Evolutionary conservation across 495 filamentous ascomycete species (phyloP).

Genomic region (Chaetomium fimeti): DNA sequence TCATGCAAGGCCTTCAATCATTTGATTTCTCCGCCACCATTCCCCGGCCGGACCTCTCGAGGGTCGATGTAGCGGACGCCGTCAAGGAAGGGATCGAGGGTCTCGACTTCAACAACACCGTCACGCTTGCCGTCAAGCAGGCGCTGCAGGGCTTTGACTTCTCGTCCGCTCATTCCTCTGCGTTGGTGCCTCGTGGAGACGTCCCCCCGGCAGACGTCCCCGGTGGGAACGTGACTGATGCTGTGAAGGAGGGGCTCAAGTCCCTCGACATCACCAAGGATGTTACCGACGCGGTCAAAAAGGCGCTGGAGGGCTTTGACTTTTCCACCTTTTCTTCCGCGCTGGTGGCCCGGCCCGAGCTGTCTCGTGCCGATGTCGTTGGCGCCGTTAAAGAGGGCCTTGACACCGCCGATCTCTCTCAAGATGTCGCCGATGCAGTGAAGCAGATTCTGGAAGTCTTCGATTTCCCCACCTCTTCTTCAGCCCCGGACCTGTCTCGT

Average conservation of each 20-base stretch:
- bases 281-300: constrained; percentile 41
- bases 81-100: constrained; percentile 34
- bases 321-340: constrained; percentile 20
- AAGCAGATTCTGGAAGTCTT: constrained; percentile 25
- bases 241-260: constrained; percentile 23
- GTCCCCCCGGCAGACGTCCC: constrained; percentile 13
- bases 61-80: constrained; percentile 33
- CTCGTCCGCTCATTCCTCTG: constrained; percentile 20
- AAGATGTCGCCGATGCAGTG: constrained; percentile 26
- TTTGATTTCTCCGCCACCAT: constrained; percentile 33
- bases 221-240: constrained; percentile 18
- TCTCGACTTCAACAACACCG: constrained; percentile 24
- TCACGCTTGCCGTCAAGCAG: constrained; percentile 26
- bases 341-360: constrained; percentile 16
- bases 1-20: constrained; percentile 22
- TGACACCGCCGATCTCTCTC: constrained; percentile 20
- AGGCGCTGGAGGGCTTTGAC: constrained; percentile 18
- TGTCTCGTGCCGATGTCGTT: constrained; percentile 28
- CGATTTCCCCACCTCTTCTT: constrained; percentile 22
- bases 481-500: constrained; percentile 19
- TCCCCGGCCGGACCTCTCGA: constrained; percentile 30
- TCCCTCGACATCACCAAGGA: constrained; percentile 17
- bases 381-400: constrained; percentile 36
- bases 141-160: constrained; percentile 29
- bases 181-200: constrained; percentile 24